Evolutionary conservation across 2,329 filamentous ascomycete genomes (phyloP).

Genomic region (Microdochium trichocladiopsis): DNA sequence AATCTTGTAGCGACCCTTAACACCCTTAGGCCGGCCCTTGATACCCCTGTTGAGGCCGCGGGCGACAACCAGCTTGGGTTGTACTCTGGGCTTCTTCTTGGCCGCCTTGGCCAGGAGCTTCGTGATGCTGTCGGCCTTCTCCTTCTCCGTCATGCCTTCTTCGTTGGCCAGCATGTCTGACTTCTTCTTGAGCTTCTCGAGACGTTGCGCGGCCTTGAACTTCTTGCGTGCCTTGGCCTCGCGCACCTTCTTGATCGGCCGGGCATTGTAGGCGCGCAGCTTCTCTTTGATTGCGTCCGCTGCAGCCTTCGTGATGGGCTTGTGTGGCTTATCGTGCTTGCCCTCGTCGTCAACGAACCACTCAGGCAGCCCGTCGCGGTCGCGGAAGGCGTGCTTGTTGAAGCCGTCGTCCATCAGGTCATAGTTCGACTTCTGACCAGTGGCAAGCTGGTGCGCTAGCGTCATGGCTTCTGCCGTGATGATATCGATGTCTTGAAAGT

Average conservation of each 20-base stretch:
- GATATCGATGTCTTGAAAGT: slow-evolving; percentile 75
- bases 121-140: slow-evolving; percentile 81
- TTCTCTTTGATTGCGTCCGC: slow-evolving; percentile 94
- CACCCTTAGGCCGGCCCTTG: slow-evolving; percentile 78
- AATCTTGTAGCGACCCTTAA: slow-evolving; percentile 97
- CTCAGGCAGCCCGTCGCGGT: slow-evolving; percentile 85
- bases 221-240: slow-evolving; percentile 97
- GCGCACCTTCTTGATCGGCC: slow-evolving; percentile 97
- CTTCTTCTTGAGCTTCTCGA: slow-evolving; percentile 98
- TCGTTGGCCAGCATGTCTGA: slow-evolving; percentile 83
- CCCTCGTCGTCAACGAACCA: slow-evolving; percentile 96
- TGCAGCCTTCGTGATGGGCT: slow-evolving; percentile 87
- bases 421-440: slow-evolving; percentile 69
- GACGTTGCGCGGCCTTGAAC: slow-evolving; percentile 79
- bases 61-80: slow-evolving; percentile 85
- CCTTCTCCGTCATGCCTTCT: slow-evolving; percentile 89
- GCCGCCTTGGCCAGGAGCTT: slow-evolving; percentile 75
- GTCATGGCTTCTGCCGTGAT: slow-evolving; percentile 99
- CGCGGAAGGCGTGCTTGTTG: slow-evolving; percentile 87
- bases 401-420: slow-evolving; percentile 87
- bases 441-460: slow-evolving; percentile 84
- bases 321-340: slow-evolving; percentile 74
- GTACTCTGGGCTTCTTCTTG: slow-evolving; percentile 78
- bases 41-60: slow-evolving; percentile 78
- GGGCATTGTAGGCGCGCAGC: slow-evolving; percentile 81